These are phyloP conservation scores for Albugo candida DNA, from an alignment of 352 stramenopile genomes.

Conservation along the genomic window DNA sequence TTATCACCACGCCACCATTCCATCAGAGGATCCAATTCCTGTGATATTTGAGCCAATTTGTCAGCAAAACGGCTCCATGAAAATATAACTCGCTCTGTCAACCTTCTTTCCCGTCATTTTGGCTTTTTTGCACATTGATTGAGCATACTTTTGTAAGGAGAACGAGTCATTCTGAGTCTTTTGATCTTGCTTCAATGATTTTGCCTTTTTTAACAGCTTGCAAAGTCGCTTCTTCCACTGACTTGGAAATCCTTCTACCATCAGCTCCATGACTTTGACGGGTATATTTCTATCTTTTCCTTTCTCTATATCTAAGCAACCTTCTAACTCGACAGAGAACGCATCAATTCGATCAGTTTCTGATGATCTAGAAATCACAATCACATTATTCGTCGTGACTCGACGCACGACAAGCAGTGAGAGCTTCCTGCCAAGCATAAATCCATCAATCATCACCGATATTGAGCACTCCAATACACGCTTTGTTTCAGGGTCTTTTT, in stretches of 20 bases:
- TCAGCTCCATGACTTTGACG: conserved; percentile 18
- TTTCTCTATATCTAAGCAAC: conserved; percentile 18
- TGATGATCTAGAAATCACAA: conserved; percentile 7
- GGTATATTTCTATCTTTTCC: conserved; percentile 18
- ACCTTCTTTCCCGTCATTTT: not conserved
- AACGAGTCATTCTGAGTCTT: not conserved
- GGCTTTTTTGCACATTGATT: not conserved
- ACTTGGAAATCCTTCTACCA: conserved; percentile 29
- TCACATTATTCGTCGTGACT: conserved; percentile 6
- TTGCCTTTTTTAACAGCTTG: not conserved
- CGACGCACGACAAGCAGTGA: not conserved
- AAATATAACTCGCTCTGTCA: not conserved
- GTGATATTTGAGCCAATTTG: conserved; percentile 9
- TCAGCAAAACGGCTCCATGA: conserved; percentile 9
- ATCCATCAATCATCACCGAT: conserved; percentile 1
- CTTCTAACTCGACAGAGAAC: conserved; percentile 23
- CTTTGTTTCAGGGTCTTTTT: conserved; percentile 1
- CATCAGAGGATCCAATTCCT: conserved; percentile 12
- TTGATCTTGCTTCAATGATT: not conserved
- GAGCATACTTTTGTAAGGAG: not conserved
- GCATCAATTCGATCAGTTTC: conserved; percentile 15
- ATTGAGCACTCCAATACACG: conserved; percentile 21
- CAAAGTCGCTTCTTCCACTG: not conserved
- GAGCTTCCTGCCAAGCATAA: not conserved
- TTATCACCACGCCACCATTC: conserved; percentile 28